phyloP scores from a whole-genome alignment of 2,329 filamentous ascomycete species.

The Zymoseptoria brevis region DNA sequence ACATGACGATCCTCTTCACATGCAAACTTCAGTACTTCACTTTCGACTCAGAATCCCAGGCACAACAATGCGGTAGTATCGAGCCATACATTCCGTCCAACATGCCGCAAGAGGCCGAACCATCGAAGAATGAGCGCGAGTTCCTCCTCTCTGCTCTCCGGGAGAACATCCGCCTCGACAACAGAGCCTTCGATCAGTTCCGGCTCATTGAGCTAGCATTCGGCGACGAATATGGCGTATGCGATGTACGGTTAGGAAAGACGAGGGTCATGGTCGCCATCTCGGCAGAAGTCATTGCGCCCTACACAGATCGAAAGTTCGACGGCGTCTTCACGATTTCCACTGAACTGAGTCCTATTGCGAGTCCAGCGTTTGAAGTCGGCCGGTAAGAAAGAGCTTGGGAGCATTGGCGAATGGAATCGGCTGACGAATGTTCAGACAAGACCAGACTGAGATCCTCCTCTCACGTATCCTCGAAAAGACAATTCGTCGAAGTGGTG shows the following conservation, averaged over 20 bases:
- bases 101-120: constrained; percentile 90
- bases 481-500: constrained; percentile 82
- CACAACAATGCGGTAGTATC: neutral
- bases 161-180: constrained; percentile 75
- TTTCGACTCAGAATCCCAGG: neutral
- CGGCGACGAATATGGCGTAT: constrained; percentile 84
- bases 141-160: constrained; percentile 79
- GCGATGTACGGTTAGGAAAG: constrained; percentile 79
- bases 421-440: constrained; percentile 58
- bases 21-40: neutral
- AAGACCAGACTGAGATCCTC: constrained; percentile 58
- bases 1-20: constrained; percentile 3
- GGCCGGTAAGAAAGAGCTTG: constrained; percentile 49
- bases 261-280: constrained; percentile 83
- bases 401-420: constrained; percentile 22
- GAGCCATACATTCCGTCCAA: constrained; percentile 19
- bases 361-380: constrained; percentile 80
- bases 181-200: constrained; percentile 71
- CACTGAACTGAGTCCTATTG: constrained; percentile 86
- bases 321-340: constrained; percentile 92
- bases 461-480: constrained; percentile 87
- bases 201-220: constrained; percentile 70
- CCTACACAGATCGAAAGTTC: constrained; percentile 81
- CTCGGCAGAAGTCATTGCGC: constrained; percentile 79
- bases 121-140: constrained; percentile 77